Base-by-base conservation (phyloP, 371 early-diverging fungal genomes). In the Gilbertella persicaria region DNA sequence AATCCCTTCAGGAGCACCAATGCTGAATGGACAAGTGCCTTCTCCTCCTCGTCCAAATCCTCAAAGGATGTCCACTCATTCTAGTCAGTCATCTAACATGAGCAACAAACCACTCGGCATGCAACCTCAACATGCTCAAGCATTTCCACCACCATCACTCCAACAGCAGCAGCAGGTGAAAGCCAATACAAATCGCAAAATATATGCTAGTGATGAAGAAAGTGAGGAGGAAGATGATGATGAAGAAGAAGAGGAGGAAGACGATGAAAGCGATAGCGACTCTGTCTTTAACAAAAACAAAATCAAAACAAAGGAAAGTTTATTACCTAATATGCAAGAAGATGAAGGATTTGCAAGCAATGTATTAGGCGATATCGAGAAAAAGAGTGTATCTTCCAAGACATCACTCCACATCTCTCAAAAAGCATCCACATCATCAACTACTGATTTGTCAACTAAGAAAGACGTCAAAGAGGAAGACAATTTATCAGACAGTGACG, bases 161-260 rank as follows among this genome's bases (percentile, higher is more conserved):
- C n/a, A 16, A 23, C 50, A 50, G 38, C 48, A 48, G 12, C 16
- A n/a, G 19, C 28, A 17, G 10, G 12, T 33, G 16, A 37, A 36
- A 21, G 24, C 24, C 20, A 19, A 39, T 16, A 17, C 45, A 6
- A 62, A 64, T 25, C 60, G 66, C 8, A 26, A 43, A 0, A 58
- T 66, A 20, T 75, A 75, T 51, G 69, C 73, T 5, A 77, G 78
- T 37, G 78, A 77, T 20, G 69, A 65, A 5, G 71, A 64, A 4
- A 76, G 70, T 26, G 74, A 73, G 14, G 71, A 66, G 1, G 69
- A 65, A 2, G 66, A 64, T 0, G 66, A 62, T 0, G 77, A 67
- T 0, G 68, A 64, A 6, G 66, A 62, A 0, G 67, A 63, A 19
- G 69, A 65, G 1, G 65, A 67, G n/a, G 35, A 42, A 5, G 56